Evolutionary conservation across 345 rosid genomes (phyloP), one percentile per base, ranked within the genome.

Genomic region (Moringa oleifera): DNA sequence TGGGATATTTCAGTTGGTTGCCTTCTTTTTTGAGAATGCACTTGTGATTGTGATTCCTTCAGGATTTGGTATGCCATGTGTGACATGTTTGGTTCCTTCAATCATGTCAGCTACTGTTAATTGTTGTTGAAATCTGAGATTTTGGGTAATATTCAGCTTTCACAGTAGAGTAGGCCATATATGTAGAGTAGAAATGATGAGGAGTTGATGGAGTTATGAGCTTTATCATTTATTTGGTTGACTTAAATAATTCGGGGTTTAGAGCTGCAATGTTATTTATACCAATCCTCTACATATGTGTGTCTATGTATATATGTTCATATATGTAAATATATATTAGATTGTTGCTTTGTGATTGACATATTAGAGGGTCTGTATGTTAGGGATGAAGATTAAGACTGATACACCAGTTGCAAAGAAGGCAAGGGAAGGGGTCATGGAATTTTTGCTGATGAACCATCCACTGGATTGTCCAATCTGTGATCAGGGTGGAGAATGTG

Each of bases 401-500:
- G 93, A 88, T 33, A 86, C 97, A 24, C 97, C 96, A 6, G 65
- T 95, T 31, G 99, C 99, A 7, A 91, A 95, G 84, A 95, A 89
- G 76, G 97, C 97, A 11, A 75, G 99, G 21, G 99, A 95, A 71
- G 99, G 99, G 66, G 97, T 91, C 74, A 91, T 94, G 99, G 97
- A 94, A 37, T 94, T 91, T 53, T 66, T 94, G 83, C 76, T 94
- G 72, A 94, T 94, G 97, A 94, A 94, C 63, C 99, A 88, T 77
- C 99, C 99, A 16, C 54, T 94, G 60, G 99, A 94, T 77, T 94
- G 99, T 47, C 99, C 99, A 55, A 94, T 90, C 17, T 94, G 99
- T 73, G 99, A 90, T 68, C 99, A 90, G 70, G 99, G 99, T 67
- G 99, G 97, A 65, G 99, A 94, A 58, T 90, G 99, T 72, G 99